Evolutionary conservation across 805 yeast genomes (phyloP).

Genomic region (Saccharomycopsis microspora): DNA sequence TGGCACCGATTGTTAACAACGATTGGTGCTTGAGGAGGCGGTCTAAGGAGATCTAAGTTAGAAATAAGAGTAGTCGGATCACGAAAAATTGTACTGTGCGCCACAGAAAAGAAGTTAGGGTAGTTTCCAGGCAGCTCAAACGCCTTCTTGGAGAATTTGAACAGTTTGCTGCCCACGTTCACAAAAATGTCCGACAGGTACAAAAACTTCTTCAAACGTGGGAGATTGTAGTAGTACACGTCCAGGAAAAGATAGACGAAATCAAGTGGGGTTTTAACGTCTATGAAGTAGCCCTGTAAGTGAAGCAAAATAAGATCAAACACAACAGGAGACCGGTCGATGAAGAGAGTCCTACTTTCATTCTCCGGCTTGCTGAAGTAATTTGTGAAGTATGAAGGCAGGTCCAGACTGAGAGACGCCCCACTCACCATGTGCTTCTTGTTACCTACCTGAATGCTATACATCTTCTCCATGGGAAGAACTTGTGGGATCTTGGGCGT

Average conservation of each 20-base stretch:
- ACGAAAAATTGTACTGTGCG: constrained; percentile 38
- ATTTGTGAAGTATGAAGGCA: constrained; percentile 79
- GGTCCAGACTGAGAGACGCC: constrained; percentile 75
- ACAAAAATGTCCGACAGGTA: constrained; percentile 43
- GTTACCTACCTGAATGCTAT: constrained; percentile 59
- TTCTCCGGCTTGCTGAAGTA: constrained; percentile 33
- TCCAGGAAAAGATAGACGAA: constrained; percentile 57
- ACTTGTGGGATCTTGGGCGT: constrained; percentile 30
- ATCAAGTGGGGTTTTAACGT: constrained; percentile 46
- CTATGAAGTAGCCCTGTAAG: constrained; percentile 69
- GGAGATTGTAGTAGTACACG: constrained; percentile 59
- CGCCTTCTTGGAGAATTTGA: constrained; percentile 46
- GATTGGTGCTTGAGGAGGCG: constrained; percentile 63
- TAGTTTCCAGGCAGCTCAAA: constrained; percentile 52
- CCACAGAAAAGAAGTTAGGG: constrained; percentile 68
- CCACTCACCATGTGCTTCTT: constrained; percentile 52
- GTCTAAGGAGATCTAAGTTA: constrained; percentile 42
- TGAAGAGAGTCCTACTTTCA: constrained; percentile 31
- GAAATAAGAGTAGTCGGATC: constrained; percentile 34
- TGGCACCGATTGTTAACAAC: constrained; percentile 39
- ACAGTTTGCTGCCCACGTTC: constrained; percentile 46
- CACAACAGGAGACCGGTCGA: constrained; percentile 65
- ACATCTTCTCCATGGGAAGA: constrained; percentile 62
- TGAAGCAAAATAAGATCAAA: constrained; percentile 61
- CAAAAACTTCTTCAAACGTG: constrained; percentile 38